phyloP scores from a whole-genome alignment of 2,329 filamentous ascomycete genomes.

The Trichophyton verrucosum region DNA sequence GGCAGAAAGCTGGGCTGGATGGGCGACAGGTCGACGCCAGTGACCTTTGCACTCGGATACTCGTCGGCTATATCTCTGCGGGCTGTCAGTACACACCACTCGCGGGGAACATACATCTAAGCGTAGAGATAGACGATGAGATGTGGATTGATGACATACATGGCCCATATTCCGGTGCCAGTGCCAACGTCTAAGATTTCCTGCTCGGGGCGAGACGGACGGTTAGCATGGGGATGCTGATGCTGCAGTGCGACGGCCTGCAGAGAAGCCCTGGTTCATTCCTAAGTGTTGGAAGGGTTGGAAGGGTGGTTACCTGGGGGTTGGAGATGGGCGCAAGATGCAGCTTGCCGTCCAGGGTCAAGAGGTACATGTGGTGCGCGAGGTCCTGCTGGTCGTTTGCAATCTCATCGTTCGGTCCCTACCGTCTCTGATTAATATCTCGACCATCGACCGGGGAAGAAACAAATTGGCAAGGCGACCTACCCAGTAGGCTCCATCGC shows the following conservation, averaged over 20 bases:
- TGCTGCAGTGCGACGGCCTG: not conserved
- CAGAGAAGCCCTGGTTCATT: not conserved
- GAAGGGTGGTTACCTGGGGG: slow-evolving; percentile 1
- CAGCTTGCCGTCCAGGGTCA: slow-evolving; percentile 18
- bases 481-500: slow-evolving; percentile 7
- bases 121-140: not conserved
- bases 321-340: slow-evolving; percentile 18
- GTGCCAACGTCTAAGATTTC: slow-evolving; percentile 9
- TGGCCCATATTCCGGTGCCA: slow-evolving; percentile 8
- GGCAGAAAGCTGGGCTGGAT: slow-evolving; percentile 38
- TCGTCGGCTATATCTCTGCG: slow-evolving; percentile 23
- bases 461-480: not conserved
- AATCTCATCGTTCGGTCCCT: slow-evolving; percentile 20
- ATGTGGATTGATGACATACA: slow-evolving; percentile 3
- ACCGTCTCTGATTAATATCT: not conserved
- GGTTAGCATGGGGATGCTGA: not conserved
- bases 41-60: slow-evolving; percentile 30
- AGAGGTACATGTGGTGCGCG: slow-evolving; percentile 20
- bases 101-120: not conserved
- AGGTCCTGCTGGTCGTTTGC: slow-evolving; percentile 16
- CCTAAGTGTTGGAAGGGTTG: too few species aligned
- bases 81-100: not conserved
- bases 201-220: not conserved
- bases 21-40: slow-evolving; percentile 38
- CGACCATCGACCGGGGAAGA: too few species aligned